Base-by-base conservation (phyloP, 108 stramenopile species). In the Skeletonema grethae region DNA sequence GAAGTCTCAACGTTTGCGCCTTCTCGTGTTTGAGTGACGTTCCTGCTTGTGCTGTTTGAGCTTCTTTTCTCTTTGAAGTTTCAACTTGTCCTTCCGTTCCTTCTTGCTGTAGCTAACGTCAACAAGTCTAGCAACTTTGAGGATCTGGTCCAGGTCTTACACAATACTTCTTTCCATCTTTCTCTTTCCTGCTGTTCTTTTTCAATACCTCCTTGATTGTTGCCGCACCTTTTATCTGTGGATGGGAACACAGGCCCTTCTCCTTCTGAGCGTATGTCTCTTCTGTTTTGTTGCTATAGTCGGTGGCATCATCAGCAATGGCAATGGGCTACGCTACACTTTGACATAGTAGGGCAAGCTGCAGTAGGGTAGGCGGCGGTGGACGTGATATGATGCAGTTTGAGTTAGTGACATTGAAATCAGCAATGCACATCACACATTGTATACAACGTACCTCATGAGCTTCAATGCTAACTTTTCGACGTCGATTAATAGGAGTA, bases 71-170 rank as follows among this genome's bases (percentile, higher is more conserved):
- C 58, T 64, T 2, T 66, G 56, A 20, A 65, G 48, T 34, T 61
- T 45, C 15, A 56, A 24, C 38, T 57, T 41, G 39, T 57, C 22
- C 53, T 76, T 57, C 32, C 80, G 63, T 50, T 72, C 65, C 9
- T 39, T 67, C 62, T 70, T 73, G 83, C 81, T n/a, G 81, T 85
- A 38, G 67, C 76, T 25, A 65, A 66, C 43, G 76, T 67, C 50
- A 18, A 84, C 50, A 18, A 84, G 24, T 57, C 67, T 76, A 48
- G 80, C 81, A 30, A 85, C 81, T 75, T 20, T 80, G 73, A 6
- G 90, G 90, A 79, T 94, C 89, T 10, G 90, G 89, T 30, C 70
- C 62, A 25, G 93, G 93, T 46, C 89, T 72, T 15, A 85, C 78
- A 30, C 80, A 80, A 65, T 73, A 85, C 78, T 31, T 28, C n/a